Base-by-base conservation (phyloP, 2,329 filamentous ascomycete species). In the Hortaea sp. region DNA sequence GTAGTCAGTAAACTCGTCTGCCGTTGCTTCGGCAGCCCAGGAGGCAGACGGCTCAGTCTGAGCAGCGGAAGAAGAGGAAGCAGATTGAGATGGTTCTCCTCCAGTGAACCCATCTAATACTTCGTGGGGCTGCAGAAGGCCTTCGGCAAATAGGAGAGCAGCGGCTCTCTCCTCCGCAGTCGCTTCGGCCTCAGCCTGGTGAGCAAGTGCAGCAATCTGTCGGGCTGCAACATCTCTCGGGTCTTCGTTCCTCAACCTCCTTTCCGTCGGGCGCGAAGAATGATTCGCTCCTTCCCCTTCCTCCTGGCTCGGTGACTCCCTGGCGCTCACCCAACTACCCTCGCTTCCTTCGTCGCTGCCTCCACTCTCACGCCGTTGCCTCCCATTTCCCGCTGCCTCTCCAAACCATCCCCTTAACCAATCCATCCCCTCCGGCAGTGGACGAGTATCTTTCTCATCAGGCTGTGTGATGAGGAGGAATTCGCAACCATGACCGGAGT, bases 401-500 rank as follows among this genome's bases (percentile, higher is more conserved):
- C 53, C 46, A 34, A 64, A 61, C 60, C 60, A 64, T 7, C 55
- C 47, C 13, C 46, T 47, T 30, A 66, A 45, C 52, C 58, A 60
- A 9, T 58, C 51, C 53, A 63, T 61, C 28, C 60, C 58, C 20
- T 61, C 55, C 0, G 71, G 70, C 5, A 74, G 48, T 0, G 70
- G 66, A 6, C 41, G 47, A 37, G 60, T 59, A 6, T 57, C 54
- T 0, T 62, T 60, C 35, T 71, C 63, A 43, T 84, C 81, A 0
- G 81, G 80, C 59, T 98, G 92, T 55, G 88, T 72, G 40, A 97
- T 70, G 9, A 94, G 71, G 4, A 97, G 61, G 46, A 95, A 95
- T 64, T 97, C 90, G 63, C 84, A 89, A 1, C 89, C 88, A 57
- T 97, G 89, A 0, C 79, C 81, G 28, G 81, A 84, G 59, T 95